Conservation (phyloP, 2,329 filamentous ascomycete genomes). For the Aspergillus spinulosporus region DNA sequence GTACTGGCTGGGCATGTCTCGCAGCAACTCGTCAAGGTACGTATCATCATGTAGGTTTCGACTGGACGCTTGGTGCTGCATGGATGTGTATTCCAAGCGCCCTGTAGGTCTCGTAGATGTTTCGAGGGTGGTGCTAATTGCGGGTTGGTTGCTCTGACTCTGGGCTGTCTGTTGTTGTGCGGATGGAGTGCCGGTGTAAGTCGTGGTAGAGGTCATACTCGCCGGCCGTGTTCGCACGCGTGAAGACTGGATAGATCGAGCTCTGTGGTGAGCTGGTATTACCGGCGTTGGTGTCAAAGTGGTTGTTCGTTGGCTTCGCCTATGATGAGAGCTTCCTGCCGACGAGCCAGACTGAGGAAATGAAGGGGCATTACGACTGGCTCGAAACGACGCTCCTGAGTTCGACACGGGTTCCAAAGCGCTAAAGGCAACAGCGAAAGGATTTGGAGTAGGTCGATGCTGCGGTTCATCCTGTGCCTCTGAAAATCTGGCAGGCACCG, state of each 20-base stretch:
- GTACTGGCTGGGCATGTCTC: no score
- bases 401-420: not conserved
- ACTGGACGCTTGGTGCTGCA: no score
- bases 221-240: conserved; percentile 15
- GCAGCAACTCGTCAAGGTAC: no score
- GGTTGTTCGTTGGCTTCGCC: conserved; percentile 15
- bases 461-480: not conserved
- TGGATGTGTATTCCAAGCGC: not conserved
- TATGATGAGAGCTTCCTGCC: conserved; percentile 12
- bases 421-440: conserved; percentile 3
- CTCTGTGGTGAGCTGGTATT: conserved; percentile 6
- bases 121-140: not conserved
- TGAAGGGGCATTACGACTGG: conserved; percentile 6
- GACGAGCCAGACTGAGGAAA: conserved; percentile 15
- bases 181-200: not conserved
- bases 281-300: conserved; percentile 5
- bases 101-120: not conserved
- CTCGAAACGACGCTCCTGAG: not conserved
- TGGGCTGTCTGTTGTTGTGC: conserved; percentile 6
- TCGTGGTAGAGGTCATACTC: not conserved
- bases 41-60: no score
- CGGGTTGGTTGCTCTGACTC: not conserved
- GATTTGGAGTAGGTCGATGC: not conserved
- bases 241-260: conserved; percentile 5
- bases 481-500: not conserved